Evolutionary conservation across 2,329 filamentous ascomycete species (phyloP).

Genomic region (Endoconidiophora polonica): DNA sequence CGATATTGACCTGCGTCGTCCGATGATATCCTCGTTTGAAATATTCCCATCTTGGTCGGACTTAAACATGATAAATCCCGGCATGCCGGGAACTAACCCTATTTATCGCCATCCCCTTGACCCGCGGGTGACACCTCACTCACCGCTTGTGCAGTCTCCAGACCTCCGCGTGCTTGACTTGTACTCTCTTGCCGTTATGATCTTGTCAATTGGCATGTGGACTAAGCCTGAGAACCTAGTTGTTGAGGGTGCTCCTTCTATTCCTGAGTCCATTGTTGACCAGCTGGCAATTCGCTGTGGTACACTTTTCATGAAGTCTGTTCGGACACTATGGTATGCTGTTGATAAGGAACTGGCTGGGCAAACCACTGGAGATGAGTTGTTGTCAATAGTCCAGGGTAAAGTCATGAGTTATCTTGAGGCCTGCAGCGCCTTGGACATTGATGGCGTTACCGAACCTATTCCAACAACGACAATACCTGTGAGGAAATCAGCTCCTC

Average conservation of each 20-base stretch:
- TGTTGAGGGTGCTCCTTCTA: conserved; percentile 19
- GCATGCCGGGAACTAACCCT: conserved; percentile 22
- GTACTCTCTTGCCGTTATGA: conserved; percentile 55
- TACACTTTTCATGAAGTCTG: conserved; percentile 58
- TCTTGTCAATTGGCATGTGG: conserved; percentile 65
- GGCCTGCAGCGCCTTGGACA: conserved; percentile 28
- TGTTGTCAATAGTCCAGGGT: conserved; percentile 33
- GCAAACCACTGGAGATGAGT: conserved; percentile 28
- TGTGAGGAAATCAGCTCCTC: background rate
- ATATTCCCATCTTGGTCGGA: conserved; percentile 32
- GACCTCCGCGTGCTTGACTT: conserved; percentile 48
- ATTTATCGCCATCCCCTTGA: conserved; percentile 53
- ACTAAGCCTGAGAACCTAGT: conserved; percentile 42
- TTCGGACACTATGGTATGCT: conserved; percentile 54
- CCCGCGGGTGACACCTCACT: conserved; percentile 32
- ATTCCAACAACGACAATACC: conserved; percentile 24
- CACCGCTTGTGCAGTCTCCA: conserved; percentile 30
- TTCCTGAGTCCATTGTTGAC: conserved; percentile 36
- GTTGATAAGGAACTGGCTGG: conserved; percentile 44
- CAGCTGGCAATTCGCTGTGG: conserved; percentile 53
- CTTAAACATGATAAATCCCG: conserved; percentile 21
- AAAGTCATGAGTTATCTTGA: conserved; percentile 41
- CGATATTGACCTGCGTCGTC: conserved; percentile 47
- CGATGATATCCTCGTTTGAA: conserved; percentile 58
- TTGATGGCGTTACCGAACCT: conserved; percentile 20